Conservation (phyloP, 768 basidiomycete genomes). For the Chalciporus pseudorubinellus region DNA sequence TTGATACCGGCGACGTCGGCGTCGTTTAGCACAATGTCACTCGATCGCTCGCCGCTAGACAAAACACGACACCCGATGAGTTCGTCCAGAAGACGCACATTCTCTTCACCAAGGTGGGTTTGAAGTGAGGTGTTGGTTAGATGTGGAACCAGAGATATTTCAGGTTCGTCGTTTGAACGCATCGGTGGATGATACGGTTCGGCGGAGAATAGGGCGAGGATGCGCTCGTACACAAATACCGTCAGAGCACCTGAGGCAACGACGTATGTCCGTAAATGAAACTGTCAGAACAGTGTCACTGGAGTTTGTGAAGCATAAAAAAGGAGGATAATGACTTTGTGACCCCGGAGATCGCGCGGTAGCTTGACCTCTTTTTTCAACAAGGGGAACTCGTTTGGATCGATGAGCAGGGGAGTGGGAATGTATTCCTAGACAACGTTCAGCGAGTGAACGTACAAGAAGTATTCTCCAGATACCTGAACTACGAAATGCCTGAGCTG, state of each 20-base stretch:
- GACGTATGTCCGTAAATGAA: constrained; percentile 91
- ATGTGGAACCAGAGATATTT: constrained; percentile 56
- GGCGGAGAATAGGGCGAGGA: constrained; percentile 86
- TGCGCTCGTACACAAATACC: constrained; percentile 76
- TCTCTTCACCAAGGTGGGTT: constrained; percentile 57
- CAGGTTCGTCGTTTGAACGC: constrained; percentile 25
- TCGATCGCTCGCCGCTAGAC: constrained; percentile 25
- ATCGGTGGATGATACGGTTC: constrained; percentile 59
- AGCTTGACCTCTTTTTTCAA: constrained; percentile 14
- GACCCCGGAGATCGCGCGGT: constrained; percentile 38
- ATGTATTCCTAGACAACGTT: constrained; percentile 73
- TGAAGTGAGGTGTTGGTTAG: constrained; percentile 94
- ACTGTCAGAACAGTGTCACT: constrained; percentile 47
- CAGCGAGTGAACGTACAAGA: constrained; percentile 4
- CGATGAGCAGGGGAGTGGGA: constrained; percentile 69
- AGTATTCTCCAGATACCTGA: constrained; percentile 54
- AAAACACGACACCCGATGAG: constrained; percentile 64
- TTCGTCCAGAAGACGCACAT: constrained; percentile 79
- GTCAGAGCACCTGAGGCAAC: constrained; percentile 73
- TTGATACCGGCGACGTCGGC: constrained; percentile 52
- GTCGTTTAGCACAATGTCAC: constrained; percentile 17
- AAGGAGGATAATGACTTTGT: constrained; percentile 50
- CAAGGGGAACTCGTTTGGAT: constrained; percentile 49
- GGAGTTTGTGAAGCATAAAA: neutral
- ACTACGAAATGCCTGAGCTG: constrained; percentile 95